These are phyloP conservation scores for Plantago ovata DNA, from an alignment of 257 asterid genomes.

Conservation along the genomic window DNA sequence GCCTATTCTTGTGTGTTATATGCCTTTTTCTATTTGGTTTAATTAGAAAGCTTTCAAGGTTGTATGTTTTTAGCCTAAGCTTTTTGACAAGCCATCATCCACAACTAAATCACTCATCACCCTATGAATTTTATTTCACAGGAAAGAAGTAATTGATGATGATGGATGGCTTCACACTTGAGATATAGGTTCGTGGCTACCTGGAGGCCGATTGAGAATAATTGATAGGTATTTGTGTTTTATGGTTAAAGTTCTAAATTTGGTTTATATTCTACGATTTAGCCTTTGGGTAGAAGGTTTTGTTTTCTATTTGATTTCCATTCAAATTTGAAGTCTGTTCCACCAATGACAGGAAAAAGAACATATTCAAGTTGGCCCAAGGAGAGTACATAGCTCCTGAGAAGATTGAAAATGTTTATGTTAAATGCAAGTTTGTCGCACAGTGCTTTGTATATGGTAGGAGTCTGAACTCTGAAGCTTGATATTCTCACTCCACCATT, in stretches of 20 bases:
- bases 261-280: too few relatives aligned
- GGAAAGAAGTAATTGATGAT: constrained; percentile 82
- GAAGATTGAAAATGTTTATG: constrained; percentile 91
- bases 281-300: too few relatives aligned
- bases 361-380: constrained; percentile 94
- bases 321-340: too few relatives aligned
- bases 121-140: constrained; percentile 37
- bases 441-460: constrained; percentile 91
- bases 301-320: too few relatives aligned
- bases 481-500: background rate
- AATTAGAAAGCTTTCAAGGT: constrained; percentile 64
- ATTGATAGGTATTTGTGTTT: constrained; percentile 92
- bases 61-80: too few relatives aligned
- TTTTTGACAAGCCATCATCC: too few relatives aligned
- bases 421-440: constrained; percentile 82
- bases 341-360: constrained; percentile 74
- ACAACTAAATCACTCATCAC: too few relatives aligned
- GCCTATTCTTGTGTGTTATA: too few relatives aligned
- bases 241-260: too few relatives aligned
- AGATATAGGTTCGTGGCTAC: constrained; percentile 96
- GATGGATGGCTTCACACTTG: constrained; percentile 96
- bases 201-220: constrained; percentile 89
- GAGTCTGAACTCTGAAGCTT: constrained; percentile 22
- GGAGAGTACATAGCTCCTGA: constrained; percentile 98
- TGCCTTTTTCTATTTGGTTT: too few relatives aligned